phyloP scores from a whole-genome alignment of 192 early-diverging fungal species.

The Umbelopsis sp. region DNA sequence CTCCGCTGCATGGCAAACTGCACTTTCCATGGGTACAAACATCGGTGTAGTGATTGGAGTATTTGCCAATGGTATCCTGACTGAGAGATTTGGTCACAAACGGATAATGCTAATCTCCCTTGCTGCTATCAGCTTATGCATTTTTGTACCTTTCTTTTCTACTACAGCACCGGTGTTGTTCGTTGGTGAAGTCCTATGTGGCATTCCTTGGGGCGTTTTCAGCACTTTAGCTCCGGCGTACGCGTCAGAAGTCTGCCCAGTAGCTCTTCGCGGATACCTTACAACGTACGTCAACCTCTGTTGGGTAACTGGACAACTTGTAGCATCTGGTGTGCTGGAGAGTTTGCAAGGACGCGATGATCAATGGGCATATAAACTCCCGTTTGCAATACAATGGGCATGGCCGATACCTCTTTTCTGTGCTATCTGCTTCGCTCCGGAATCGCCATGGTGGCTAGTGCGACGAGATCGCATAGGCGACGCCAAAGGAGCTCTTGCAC shows the following conservation, averaged over 20 bases:
- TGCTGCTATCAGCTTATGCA: neutral
- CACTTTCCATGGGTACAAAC: neutral
- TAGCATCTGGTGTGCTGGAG: neutral
- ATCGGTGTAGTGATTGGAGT: neutral
- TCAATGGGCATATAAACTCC: neutral
- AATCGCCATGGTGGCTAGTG: constrained; percentile 8
- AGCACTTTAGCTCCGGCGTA: neutral
- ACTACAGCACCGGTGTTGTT: neutral
- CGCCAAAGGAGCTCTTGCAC: neutral
- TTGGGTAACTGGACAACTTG: neutral
- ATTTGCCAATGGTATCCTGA: neutral
- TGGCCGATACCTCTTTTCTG: neutral
- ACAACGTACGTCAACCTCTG: constrained; percentile 6
- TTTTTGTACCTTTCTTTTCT: neutral
- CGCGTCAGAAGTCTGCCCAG: neutral
- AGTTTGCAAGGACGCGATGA: neutral
- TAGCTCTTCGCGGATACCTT: neutral
- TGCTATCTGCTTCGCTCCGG: neutral
- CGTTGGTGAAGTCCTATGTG: neutral
- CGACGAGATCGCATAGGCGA: neutral
- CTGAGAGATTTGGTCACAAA: neutral
- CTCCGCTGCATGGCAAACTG: neutral
- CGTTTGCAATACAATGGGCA: constrained; percentile 2
- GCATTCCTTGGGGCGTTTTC: neutral
- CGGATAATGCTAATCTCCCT: neutral